A percentile compares a stretch with the other conserved stretches of the same genome.
Evolutionary conservation across 2,329 filamentous ascomycete genomes (phyloP).

Genomic region (Lachnellula subtilissima): DNA sequence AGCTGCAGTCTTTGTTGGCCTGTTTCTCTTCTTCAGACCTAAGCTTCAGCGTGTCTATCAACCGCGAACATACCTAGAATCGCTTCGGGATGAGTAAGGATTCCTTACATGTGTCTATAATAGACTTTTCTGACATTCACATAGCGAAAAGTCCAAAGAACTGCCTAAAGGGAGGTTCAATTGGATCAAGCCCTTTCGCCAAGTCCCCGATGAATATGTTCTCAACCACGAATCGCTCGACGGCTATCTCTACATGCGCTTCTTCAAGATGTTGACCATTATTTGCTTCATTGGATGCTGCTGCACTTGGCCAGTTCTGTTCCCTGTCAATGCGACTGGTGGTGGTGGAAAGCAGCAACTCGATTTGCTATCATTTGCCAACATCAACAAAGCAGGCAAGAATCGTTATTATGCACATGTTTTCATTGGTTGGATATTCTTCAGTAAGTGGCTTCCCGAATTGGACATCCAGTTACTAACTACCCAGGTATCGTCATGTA

Average conservation of each 20-base stretch:
- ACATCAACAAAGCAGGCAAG: slow-evolving; percentile 54
- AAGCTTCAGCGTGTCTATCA: slow-evolving; percentile 45
- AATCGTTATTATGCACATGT: slow-evolving; percentile 75
- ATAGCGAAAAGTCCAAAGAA: slow-evolving; percentile 52
- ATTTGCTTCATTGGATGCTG: slow-evolving; percentile 77
- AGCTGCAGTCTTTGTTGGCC: slow-evolving; percentile 36
- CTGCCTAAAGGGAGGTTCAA: slow-evolving; percentile 56
- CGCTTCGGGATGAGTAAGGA: slow-evolving; percentile 38
- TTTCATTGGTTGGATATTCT: slow-evolving; percentile 76
- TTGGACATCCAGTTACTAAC: not conserved
- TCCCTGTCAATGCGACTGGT: slow-evolving; percentile 82
- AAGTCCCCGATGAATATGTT: slow-evolving; percentile 67
- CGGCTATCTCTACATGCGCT: slow-evolving; percentile 84
- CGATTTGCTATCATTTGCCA: slow-evolving; percentile 75
- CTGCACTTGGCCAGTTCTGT: slow-evolving; percentile 77
- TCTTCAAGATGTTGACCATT: slow-evolving; percentile 70
- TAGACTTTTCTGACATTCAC: slow-evolving; percentile 6
- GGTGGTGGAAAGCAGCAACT: slow-evolving; percentile 61
- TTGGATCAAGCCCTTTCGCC: slow-evolving; percentile 63
- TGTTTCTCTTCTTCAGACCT: slow-evolving; percentile 45
- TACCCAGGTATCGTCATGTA: slow-evolving; percentile 71
- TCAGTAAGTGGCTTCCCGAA: slow-evolving; percentile 32
- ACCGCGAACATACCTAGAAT: slow-evolving; percentile 48
- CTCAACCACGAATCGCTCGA: slow-evolving; percentile 89
- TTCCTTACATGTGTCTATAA: not conserved